Percentiles rank a stretch among this genome's conserved stretches.
Conservation (phyloP, 257 asterid species). For the Cruciata laevipes region DNA sequence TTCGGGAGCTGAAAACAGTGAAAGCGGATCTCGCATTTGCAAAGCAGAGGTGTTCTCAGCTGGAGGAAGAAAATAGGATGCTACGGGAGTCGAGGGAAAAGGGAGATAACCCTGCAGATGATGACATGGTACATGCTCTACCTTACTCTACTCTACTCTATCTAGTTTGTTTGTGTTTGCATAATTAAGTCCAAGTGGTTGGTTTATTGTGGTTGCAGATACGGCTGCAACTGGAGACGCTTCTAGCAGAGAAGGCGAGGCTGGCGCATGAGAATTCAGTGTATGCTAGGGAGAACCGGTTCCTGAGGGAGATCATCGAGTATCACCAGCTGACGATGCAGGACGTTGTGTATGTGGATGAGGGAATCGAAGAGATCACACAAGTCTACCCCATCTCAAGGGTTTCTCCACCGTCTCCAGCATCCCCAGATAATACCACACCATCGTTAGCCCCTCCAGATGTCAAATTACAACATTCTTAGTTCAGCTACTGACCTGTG, state of each 20-base stretch:
- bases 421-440: conserved; percentile 9
- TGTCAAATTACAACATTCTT: conserved; percentile 14
- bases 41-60: conserved; percentile 69
- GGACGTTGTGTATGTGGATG: conserved; percentile 79
- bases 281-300: conserved; percentile 79
- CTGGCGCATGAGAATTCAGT: conserved; percentile 80
- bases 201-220: conserved; percentile 48
- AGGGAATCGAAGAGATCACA: conserved; percentile 70
- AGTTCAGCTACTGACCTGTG: too few species aligned
- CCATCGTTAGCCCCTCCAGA: conserved; percentile 2
- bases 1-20: conserved; percentile 83
- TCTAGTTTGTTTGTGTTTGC: too few species aligned
- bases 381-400: conserved; percentile 49
- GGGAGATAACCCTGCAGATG: conserved; percentile 71
- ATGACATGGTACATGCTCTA: conserved; percentile 97
- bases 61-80: conserved; percentile 79
- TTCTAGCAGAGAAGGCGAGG: conserved; percentile 83
- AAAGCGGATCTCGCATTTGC: conserved; percentile 81
- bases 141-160: too few species aligned
- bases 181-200: too few species aligned
- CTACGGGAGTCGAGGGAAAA: conserved; percentile 77
- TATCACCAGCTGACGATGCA: conserved; percentile 89
- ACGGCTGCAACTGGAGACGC: conserved; percentile 85
- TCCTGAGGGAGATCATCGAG: conserved; percentile 92
- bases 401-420: conserved; percentile 39